Evolutionary conservation across 2,329 filamentous ascomycete species (phyloP).

Genomic region (Colletotrichum magnum): DNA sequence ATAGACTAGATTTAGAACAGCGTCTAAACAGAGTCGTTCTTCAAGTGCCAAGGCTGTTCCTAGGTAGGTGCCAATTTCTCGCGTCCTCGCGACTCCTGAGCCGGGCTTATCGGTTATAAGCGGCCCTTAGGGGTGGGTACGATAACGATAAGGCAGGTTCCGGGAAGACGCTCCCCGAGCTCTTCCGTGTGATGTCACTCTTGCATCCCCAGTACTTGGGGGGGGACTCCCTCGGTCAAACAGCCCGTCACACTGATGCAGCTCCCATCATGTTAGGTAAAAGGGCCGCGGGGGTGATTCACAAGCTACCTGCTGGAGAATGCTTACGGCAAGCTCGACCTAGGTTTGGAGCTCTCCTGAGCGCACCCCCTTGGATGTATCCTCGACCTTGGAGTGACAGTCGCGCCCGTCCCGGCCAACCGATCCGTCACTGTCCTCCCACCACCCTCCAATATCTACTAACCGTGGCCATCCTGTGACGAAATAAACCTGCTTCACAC

Average conservation of each 20-base stretch:
- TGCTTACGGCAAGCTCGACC: too few species aligned
- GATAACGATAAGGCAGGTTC: constrained; percentile 18
- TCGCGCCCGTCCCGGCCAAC: background rate
- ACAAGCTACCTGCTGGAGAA: background rate
- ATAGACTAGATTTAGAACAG: too few species aligned
- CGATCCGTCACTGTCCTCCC: constrained; percentile 2
- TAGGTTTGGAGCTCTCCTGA: background rate
- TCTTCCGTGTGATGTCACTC: constrained; percentile 32
- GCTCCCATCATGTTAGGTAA: background rate
- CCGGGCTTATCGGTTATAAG: constrained; percentile 18
- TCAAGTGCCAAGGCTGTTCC: too few species aligned
- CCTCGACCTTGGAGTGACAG: constrained; percentile 2
- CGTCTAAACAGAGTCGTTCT: too few species aligned
- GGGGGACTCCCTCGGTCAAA: background rate
- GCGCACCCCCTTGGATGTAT: background rate
- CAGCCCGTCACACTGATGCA: background rate
- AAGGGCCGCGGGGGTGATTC: background rate
- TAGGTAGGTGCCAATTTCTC: background rate
- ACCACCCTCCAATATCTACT: background rate
- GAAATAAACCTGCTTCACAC: constrained; percentile 20
- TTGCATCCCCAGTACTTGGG: background rate
- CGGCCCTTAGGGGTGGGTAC: background rate
- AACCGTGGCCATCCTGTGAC: constrained; percentile 7
- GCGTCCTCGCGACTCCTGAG: background rate
- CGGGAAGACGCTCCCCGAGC: background rate